Evolutionary conservation across 2,329 filamentous ascomycete species (phyloP).

Genomic region (Myotisia sp.): DNA sequence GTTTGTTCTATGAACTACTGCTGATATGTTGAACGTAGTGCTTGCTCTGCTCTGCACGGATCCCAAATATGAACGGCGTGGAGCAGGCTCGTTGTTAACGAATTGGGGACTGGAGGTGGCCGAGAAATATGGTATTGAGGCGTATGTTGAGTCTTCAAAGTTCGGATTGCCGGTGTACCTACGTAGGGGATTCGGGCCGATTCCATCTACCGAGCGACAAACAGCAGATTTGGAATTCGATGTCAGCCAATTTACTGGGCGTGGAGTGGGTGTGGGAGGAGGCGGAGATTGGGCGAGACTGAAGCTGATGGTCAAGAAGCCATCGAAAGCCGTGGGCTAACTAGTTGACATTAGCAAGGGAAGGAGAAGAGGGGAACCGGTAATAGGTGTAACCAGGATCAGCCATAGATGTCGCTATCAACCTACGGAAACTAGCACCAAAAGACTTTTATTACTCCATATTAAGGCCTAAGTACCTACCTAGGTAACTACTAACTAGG

Average conservation of each 20-base stretch:
- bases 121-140: constrained; percentile 13
- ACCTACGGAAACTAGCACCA: too few relatives aligned
- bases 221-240: constrained; percentile 8
- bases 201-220: constrained; percentile 6
- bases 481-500: too few relatives aligned
- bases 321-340: not conserved
- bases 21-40: constrained; percentile 13
- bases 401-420: too few relatives aligned
- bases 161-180: constrained; percentile 17
- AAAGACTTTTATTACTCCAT: too few relatives aligned
- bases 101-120: constrained; percentile 16
- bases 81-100: constrained; percentile 18
- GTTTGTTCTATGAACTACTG: not conserved
- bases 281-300: constrained; percentile 8
- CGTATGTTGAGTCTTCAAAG: constrained; percentile 16
- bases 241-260: constrained; percentile 6
- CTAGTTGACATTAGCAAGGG: too few relatives aligned
- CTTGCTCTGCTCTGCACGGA: constrained; percentile 23
- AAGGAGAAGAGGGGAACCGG: too few relatives aligned
- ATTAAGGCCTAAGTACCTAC: too few relatives aligned
- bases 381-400: too few relatives aligned
- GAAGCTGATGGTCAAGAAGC: constrained; percentile 8
- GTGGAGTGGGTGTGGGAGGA: constrained; percentile 5
- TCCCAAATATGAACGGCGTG: constrained; percentile 17
- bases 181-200: constrained; percentile 18